Percentiles rank a stretch among this genome's conserved stretches.
Conservation (phyloP, 2,329 filamentous ascomycete genomes). For the Xylogone sp. region DNA sequence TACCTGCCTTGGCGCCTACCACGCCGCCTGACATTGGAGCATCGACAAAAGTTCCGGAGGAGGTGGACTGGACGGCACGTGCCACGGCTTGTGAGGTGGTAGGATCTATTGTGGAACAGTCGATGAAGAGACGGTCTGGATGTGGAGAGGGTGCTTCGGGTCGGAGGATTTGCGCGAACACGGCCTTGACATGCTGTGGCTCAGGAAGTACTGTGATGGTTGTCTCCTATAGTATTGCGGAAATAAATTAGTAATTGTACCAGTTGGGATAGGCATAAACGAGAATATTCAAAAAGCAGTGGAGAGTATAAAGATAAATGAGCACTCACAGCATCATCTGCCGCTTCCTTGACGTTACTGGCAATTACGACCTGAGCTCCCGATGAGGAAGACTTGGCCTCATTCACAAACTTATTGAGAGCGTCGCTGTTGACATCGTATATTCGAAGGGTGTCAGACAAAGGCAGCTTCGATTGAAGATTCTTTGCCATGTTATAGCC, state of each 20-base stretch:
- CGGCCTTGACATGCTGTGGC: conserved; percentile 78
- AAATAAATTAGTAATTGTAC: no score
- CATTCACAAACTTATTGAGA: conserved; percentile 52
- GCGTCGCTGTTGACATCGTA: conserved; percentile 61
- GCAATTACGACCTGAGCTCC: conserved; percentile 52
- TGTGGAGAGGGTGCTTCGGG: conserved; percentile 46
- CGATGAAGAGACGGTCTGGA: conserved; percentile 77
- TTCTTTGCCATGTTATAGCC: conserved; percentile 73
- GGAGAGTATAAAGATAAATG: conserved; percentile 6
- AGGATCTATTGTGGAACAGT: conserved; percentile 95
- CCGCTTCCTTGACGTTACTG: conserved; percentile 55
- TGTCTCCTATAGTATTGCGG: conserved; percentile 74
- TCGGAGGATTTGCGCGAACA: conserved; percentile 74
- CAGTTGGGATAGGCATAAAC: no score
- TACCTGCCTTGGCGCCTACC: conserved; percentile 82
- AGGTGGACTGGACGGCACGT: conserved; percentile 59
- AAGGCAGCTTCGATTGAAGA: conserved; percentile 61
- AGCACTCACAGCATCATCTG: conserved; percentile 61
- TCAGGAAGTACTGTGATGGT: conserved; percentile 89
- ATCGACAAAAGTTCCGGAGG: conserved; percentile 79
- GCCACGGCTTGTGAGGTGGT: conserved; percentile 78
- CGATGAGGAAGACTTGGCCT: conserved; percentile 26
- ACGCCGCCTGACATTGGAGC: conserved; percentile 97
- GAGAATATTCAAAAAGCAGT: conserved; percentile 19
- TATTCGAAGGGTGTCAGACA: conserved; percentile 57